phyloP scores from a whole-genome alignment of 2,329 filamentous ascomycete genomes.

The Ophiocordyceps sinensis region DNA sequence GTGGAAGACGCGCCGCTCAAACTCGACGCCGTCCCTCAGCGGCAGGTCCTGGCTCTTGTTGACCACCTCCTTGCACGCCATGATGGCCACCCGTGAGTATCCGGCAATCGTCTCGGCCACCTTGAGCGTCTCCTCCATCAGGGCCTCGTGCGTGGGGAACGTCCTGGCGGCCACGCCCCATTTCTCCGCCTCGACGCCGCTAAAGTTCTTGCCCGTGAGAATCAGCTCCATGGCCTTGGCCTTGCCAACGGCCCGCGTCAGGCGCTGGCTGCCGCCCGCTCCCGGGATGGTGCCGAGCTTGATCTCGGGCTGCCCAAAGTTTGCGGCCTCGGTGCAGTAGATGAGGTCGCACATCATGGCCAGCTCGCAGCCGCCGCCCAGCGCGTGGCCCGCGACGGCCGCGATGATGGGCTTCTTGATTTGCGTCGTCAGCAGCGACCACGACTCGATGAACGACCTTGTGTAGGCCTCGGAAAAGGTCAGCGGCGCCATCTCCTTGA shows the following conservation, averaged over 20 bases:
- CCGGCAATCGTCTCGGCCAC: conserved; percentile 83
- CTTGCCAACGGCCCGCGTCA: conserved; percentile 75
- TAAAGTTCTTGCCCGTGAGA: conserved; percentile 72
- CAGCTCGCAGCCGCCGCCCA: conserved; percentile 91
- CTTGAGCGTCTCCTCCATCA: conserved; percentile 67
- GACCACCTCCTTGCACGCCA: conserved; percentile 93
- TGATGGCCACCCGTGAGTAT: conserved; percentile 73
- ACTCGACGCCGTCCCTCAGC: conserved; percentile 84
- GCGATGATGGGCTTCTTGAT: conserved; percentile 92
- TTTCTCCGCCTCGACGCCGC: conserved; percentile 66
- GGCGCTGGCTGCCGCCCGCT: conserved; percentile 76
- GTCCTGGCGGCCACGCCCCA: conserved; percentile 83
- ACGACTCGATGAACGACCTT: conserved; percentile 84
- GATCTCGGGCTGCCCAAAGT: conserved; percentile 95
- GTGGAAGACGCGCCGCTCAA: conserved; percentile 87
- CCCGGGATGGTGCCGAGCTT: conserved; percentile 89
- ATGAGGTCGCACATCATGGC: conserved; percentile 96
- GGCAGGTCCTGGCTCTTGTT: conserved; percentile 94
- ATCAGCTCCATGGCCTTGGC: conserved; percentile 84
- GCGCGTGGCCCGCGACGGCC: conserved; percentile 85
- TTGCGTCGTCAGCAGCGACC: conserved; percentile 71
- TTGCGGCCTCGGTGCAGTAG: conserved; percentile 74
- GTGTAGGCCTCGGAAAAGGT: conserved; percentile 82
- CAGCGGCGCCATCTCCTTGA: conserved; percentile 95
- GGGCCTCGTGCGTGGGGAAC: conserved; percentile 65